A percentile compares a stretch with the other conserved stretches of the same genome.
phyloP scores from a whole-genome alignment of 805 yeast species.

The Brettanomyces naardenensis region DNA sequence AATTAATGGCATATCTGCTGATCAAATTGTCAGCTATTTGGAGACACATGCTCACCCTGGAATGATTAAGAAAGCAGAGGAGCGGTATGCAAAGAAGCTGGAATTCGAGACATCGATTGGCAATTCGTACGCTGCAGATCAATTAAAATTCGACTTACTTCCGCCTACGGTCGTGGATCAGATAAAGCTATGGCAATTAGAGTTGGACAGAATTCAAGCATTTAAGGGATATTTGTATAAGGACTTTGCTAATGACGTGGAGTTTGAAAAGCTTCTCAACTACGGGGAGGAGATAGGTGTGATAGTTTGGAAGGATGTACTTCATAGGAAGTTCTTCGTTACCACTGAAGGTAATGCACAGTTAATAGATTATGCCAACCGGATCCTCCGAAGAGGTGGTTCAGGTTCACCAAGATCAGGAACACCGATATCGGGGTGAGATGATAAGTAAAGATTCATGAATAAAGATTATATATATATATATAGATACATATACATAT shows the following conservation, averaged over 20 bases:
- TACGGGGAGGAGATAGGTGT: slow-evolving; percentile 93
- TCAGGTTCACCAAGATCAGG: not conserved
- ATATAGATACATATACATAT: too few relatives aligned
- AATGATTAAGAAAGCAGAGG: slow-evolving; percentile 71
- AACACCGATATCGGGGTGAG: too few relatives aligned
- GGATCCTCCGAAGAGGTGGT: slow-evolving; percentile 32
- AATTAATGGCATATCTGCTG: slow-evolving; percentile 85
- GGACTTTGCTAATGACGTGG: slow-evolving; percentile 72
- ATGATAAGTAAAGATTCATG: not conserved
- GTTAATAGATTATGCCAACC: slow-evolving; percentile 83
- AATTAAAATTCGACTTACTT: slow-evolving; percentile 50
- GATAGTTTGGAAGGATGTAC: slow-evolving; percentile 74
- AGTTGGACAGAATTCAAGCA: slow-evolving; percentile 82
- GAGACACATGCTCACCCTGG: slow-evolving; percentile 93
- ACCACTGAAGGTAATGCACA: slow-evolving; percentile 81
- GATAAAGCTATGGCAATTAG: slow-evolving; percentile 92
- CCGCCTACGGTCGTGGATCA: slow-evolving; percentile 99
- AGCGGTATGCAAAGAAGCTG: slow-evolving; percentile 53
- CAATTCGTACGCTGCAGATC: slow-evolving; percentile 28
- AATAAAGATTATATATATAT: too few relatives aligned
- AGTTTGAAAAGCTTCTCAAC: slow-evolving; percentile 59
- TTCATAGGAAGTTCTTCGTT: slow-evolving; percentile 70
- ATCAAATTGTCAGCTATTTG: slow-evolving; percentile 82
- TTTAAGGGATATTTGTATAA: slow-evolving; percentile 83
- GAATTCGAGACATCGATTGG: slow-evolving; percentile 50